Conservation (phyloP, 495 filamentous ascomycete species). For the Collariella sp. region DNA sequence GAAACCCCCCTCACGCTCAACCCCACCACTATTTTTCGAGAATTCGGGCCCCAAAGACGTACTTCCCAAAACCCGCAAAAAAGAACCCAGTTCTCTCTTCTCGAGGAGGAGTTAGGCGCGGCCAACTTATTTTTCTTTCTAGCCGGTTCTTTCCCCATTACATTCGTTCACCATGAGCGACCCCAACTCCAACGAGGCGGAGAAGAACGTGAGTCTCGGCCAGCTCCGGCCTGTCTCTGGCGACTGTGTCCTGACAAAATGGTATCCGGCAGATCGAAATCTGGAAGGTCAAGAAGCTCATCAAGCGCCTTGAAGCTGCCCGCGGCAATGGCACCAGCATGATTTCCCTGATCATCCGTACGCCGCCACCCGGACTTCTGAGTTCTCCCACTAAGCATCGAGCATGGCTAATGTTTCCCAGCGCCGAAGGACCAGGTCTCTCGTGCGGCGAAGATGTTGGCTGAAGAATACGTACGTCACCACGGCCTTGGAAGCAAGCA, state of each 20-base stretch:
- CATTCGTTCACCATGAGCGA: slow-evolving; percentile 68
- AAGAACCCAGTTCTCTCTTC: not conserved
- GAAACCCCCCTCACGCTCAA: slow-evolving; percentile 25
- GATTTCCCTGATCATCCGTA: slow-evolving; percentile 98
- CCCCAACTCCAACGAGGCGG: slow-evolving; percentile 80
- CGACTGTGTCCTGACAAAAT: slow-evolving; percentile 12
- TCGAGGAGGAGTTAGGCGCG: slow-evolving; percentile 3
- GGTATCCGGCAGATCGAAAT: slow-evolving; percentile 51
- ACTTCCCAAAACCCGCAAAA: not conserved
- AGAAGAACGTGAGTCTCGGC: slow-evolving; percentile 73
- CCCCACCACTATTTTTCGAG: slow-evolving; percentile 25
- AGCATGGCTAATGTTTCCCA: slow-evolving; percentile 29
- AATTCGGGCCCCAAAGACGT: slow-evolving; percentile 4
- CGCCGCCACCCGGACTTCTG: slow-evolving; percentile 27
- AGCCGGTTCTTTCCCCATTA: not conserved
- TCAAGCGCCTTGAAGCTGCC: slow-evolving; percentile 88
- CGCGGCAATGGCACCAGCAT: slow-evolving; percentile 94
- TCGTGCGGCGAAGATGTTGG: slow-evolving; percentile 96
- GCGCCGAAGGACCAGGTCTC: slow-evolving; percentile 98
- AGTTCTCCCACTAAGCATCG: not conserved
- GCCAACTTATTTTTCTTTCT: not conserved
- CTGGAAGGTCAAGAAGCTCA: slow-evolving; percentile 90
- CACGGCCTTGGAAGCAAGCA: not conserved
- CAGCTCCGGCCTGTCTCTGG: not conserved
- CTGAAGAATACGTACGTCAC: slow-evolving; percentile 90